Evolutionary conservation across 768 basidiomycete species (phyloP).

Genomic region (Lactarius trivialis): DNA sequence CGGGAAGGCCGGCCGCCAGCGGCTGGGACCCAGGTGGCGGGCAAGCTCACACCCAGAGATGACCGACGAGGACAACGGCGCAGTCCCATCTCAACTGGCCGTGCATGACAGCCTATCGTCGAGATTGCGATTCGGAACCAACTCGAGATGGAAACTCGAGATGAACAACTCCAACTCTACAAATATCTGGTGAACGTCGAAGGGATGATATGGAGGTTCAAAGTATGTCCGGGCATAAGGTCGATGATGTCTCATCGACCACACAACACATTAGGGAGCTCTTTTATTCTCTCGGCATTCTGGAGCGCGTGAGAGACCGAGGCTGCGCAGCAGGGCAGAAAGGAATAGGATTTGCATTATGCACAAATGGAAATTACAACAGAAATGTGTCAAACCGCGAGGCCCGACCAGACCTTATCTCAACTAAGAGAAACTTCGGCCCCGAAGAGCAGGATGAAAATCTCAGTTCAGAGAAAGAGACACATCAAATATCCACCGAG

Average conservation of each 20-base stretch:
- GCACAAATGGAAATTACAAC: background rate
- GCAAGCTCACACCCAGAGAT: too few species aligned
- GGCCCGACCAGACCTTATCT: slow-evolving; percentile 1
- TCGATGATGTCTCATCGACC: background rate
- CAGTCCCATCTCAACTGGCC: too few species aligned
- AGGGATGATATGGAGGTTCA: background rate
- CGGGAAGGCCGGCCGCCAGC: too few species aligned
- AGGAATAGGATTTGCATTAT: background rate
- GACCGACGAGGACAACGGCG: too few species aligned
- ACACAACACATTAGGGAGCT: background rate
- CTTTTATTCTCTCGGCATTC: background rate
- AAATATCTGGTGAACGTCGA: too few species aligned
- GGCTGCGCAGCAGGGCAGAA: background rate
- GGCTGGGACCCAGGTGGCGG: too few species aligned
- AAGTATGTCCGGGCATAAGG: background rate
- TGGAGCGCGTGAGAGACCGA: background rate
- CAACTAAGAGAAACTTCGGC: background rate
- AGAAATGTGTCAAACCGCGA: background rate
- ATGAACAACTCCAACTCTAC: too few species aligned
- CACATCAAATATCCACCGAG: slow-evolving; percentile 49
- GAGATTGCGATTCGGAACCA: too few species aligned
- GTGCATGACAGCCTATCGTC: too few species aligned
- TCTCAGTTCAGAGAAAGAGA: slow-evolving; percentile 35
- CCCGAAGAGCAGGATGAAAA: background rate
- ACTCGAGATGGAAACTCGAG: too few species aligned